phyloP scores from a whole-genome alignment of 257 asterid genomes.

The Salvia miltiorrhiza region DNA sequence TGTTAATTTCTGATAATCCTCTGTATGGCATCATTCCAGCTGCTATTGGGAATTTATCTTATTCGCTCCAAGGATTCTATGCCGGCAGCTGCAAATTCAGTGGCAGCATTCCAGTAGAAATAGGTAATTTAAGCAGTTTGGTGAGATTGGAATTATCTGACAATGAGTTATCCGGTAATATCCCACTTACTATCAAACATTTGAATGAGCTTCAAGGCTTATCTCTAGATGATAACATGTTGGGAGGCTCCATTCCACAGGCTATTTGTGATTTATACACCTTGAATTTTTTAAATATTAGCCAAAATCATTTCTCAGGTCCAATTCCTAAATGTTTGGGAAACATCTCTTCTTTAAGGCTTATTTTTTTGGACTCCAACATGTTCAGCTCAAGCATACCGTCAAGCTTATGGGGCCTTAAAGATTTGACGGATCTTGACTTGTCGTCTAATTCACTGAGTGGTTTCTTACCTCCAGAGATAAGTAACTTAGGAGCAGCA shows the following conservation, averaged over 20 bases:
- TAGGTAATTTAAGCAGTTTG: slow-evolving; percentile 14
- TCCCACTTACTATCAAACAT: slow-evolving; percentile 6
- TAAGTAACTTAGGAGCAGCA: slow-evolving; percentile 16
- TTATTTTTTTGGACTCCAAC: slow-evolving; percentile 10
- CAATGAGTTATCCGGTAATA: slow-evolving; percentile 12
- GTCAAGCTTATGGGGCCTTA: slow-evolving; percentile 14
- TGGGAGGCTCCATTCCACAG: slow-evolving; percentile 11
- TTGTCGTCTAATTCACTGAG: slow-evolving; percentile 16
- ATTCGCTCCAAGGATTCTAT: not conserved
- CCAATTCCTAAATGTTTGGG: slow-evolving; percentile 25
- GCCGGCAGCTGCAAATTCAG: not conserved
- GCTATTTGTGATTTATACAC: not conserved
- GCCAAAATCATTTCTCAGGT: slow-evolving; percentile 17
- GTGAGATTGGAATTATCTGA: not conserved
- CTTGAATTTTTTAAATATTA: not conserved
- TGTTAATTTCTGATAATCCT: slow-evolving; percentile 10
- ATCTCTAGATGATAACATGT: not conserved
- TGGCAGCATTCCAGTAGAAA: not conserved
- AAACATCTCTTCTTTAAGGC: slow-evolving; percentile 9
- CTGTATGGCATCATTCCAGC: slow-evolving; percentile 18
- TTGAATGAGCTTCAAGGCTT: slow-evolving; percentile 20
- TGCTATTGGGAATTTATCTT: slow-evolving; percentile 33
- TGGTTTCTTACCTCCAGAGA: slow-evolving; percentile 13
- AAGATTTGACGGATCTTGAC: not conserved
- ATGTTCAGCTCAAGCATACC: slow-evolving; percentile 22